These are phyloP conservation scores for Trichoderma erinaceum DNA, from an alignment of 495 filamentous ascomycete species.

Conservation along the genomic window DNA sequence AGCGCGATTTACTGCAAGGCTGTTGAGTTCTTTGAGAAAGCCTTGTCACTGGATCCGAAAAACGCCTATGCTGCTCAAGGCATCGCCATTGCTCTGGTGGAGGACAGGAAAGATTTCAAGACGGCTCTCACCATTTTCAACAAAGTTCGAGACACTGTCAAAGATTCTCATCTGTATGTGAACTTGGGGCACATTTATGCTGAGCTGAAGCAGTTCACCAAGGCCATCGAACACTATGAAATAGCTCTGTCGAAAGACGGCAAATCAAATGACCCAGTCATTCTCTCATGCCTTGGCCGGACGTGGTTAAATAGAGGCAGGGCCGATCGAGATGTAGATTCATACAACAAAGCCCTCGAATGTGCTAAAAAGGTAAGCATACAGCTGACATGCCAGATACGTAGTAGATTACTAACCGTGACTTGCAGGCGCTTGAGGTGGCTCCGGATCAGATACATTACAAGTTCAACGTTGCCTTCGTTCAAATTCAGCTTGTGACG, in stretches of 20 bases:
- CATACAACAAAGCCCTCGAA: constrained; percentile 82
- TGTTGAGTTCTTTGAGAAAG: constrained; percentile 98
- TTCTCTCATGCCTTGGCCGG: constrained; percentile 88
- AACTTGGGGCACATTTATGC: constrained; percentile 91
- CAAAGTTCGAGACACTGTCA: constrained; percentile 81
- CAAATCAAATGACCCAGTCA: constrained; percentile 67
- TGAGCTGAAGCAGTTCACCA: constrained; percentile 78
- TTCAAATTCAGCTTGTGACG: constrained; percentile 86
- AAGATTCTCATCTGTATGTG: constrained; percentile 77
- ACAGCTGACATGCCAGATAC: background rate
- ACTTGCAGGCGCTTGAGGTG: constrained; percentile 58
- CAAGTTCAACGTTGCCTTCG: constrained; percentile 96
- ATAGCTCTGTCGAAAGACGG: constrained; percentile 74
- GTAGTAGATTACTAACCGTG: constrained; percentile 22
- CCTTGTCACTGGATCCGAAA: constrained; percentile 80
- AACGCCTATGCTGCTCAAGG: constrained; percentile 97
- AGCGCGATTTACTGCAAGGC: constrained; percentile 79
- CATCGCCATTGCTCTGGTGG: constrained; percentile 84
- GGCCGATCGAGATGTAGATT: constrained; percentile 66
- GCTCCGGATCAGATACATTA: constrained; percentile 81
- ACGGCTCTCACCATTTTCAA: constrained; percentile 77
- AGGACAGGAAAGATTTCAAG: constrained; percentile 83
- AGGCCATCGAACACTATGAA: constrained; percentile 93
- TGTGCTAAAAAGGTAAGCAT: constrained; percentile 66
- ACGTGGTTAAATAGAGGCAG: constrained; percentile 86